phyloP scores from a whole-genome alignment of 768 basidiomycete genomes.

The Tulasnella sp. region DNA sequence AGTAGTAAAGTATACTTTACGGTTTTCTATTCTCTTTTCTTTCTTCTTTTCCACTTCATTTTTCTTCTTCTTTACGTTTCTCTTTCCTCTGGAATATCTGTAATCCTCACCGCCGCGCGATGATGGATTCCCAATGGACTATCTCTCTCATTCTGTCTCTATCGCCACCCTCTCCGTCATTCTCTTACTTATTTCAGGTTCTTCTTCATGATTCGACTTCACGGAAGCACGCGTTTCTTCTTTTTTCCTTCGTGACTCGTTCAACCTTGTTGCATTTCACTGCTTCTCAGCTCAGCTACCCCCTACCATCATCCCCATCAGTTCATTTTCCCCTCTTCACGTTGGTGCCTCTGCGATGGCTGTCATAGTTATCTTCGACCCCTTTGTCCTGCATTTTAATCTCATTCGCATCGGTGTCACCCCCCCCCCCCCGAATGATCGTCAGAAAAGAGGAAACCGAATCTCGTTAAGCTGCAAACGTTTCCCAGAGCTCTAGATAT shows the following conservation, averaged over 20 bases:
- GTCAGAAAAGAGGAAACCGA: background rate
- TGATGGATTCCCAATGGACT: background rate
- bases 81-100: background rate
- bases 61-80: background rate
- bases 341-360: background rate
- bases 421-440: background rate
- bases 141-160: background rate
- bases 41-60: background rate
- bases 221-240: background rate
- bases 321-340: background rate
- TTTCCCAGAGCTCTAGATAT: background rate
- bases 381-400: background rate
- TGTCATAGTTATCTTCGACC: background rate
- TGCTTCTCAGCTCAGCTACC: background rate
- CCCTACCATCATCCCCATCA: background rate
- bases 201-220: background rate
- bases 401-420: background rate
- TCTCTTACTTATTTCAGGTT: constrained; percentile 4
- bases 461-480: background rate
- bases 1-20: background rate
- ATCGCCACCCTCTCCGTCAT: background rate
- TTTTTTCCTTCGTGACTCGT: background rate
- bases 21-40: background rate
- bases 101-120: background rate
- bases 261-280: background rate